Evolutionary conservation across 768 basidiomycete genomes (phyloP).

Genomic region (Chalciporus chontae): DNA sequence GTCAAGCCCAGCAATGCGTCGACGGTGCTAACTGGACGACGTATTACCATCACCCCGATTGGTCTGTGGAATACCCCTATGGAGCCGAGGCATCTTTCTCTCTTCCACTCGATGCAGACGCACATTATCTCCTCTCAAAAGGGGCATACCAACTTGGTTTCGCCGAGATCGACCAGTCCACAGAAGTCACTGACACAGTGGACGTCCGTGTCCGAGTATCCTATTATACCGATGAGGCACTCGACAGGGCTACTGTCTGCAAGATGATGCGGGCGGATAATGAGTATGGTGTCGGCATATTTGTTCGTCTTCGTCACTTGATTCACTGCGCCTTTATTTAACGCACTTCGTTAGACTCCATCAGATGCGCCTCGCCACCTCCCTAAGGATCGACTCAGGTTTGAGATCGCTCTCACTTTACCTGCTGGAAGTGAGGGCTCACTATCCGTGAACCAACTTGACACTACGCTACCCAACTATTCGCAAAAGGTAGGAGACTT

Average conservation of each 20-base stretch:
- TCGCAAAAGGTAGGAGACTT: slow-evolving; percentile 36
- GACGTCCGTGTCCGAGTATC: slow-evolving; percentile 28
- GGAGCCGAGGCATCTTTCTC: slow-evolving; percentile 27
- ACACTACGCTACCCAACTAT: slow-evolving; percentile 41
- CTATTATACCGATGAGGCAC: slow-evolving; percentile 13
- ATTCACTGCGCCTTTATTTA: background rate
- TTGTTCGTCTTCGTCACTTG: slow-evolving; percentile 22
- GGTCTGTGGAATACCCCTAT: slow-evolving; percentile 17
- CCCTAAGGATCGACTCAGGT: slow-evolving; percentile 22
- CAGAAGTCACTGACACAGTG: slow-evolving; percentile 24
- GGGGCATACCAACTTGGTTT: slow-evolving; percentile 27
- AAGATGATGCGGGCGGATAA: slow-evolving; percentile 21
- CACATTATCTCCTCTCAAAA: slow-evolving; percentile 28
- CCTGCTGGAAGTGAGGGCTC: slow-evolving; percentile 28
- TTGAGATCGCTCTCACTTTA: slow-evolving; percentile 36
- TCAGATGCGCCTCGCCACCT: background rate
- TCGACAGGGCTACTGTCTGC: slow-evolving; percentile 30
- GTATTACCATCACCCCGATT: slow-evolving; percentile 23
- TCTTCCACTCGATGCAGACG: slow-evolving; percentile 30
- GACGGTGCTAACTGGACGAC: slow-evolving; percentile 19
- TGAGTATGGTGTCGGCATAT: slow-evolving; percentile 32
- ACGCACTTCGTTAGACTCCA: slow-evolving; percentile 31
- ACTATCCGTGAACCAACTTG: slow-evolving; percentile 38
- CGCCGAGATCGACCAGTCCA: slow-evolving; percentile 30
- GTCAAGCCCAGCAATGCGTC: slow-evolving; percentile 12